These are phyloP conservation scores for Pseudogymnoascus sp. DNA, from an alignment of 2,329 filamentous ascomycete species.

Conservation along the genomic window DNA sequence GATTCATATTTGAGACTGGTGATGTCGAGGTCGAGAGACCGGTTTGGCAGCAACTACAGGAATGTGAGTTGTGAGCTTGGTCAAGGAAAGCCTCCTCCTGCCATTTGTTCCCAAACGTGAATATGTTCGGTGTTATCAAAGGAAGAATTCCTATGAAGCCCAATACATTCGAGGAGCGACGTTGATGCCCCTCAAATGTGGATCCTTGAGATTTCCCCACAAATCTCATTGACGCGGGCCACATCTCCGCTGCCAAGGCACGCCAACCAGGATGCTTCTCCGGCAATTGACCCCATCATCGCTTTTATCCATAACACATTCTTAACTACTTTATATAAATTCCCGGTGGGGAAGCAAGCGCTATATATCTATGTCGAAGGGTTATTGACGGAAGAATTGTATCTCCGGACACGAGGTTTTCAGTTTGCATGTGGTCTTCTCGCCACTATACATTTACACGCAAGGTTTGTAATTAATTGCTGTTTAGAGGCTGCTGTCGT, in stretches of 20 bases:
- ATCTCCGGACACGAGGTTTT: background rate
- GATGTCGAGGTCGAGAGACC: background rate
- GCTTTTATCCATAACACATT: background rate
- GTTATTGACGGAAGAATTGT: constrained; percentile 1
- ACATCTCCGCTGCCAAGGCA: background rate
- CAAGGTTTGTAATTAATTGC: constrained; percentile 3
- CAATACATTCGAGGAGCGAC: background rate
- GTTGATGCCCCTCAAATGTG: background rate
- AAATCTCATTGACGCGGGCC: background rate
- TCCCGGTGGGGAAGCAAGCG: background rate
- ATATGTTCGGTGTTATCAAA: background rate
- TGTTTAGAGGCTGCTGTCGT: background rate
- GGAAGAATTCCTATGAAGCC: background rate
- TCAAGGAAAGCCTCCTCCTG: background rate
- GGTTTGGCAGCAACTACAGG: background rate
- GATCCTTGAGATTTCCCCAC: background rate
- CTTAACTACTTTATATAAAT: background rate
- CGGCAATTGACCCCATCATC: background rate
- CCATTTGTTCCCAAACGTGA: background rate
- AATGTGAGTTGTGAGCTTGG: background rate
- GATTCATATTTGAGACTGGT: background rate
- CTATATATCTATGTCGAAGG: background rate
- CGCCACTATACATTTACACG: background rate
- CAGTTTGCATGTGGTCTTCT: background rate
- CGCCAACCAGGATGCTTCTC: background rate